Conservation (phyloP, 78 protist genomes). For the Pelomyxa schiedti region DNA sequence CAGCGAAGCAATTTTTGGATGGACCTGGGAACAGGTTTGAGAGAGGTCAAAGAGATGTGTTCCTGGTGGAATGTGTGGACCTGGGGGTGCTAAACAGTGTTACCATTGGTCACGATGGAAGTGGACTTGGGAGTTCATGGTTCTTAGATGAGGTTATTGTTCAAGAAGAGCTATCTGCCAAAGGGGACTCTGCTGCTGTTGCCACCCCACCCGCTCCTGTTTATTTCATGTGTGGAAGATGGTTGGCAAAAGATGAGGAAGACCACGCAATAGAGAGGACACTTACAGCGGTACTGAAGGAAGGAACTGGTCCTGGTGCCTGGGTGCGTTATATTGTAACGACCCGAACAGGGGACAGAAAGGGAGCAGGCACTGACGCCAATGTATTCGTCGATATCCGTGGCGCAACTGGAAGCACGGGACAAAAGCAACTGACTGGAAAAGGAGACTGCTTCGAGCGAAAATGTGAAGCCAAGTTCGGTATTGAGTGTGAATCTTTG, state of each 20-base stretch:
- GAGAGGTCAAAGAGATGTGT: not conserved
- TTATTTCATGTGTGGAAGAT: not conserved
- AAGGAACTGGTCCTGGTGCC: not conserved
- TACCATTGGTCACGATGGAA: not conserved
- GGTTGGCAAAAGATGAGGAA: not conserved
- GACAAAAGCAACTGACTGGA: not conserved
- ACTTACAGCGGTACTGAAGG: too few relatives aligned
- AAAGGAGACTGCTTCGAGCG: not conserved
- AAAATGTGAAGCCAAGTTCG: not conserved
- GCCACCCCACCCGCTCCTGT: too few relatives aligned
- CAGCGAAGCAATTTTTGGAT: not conserved
- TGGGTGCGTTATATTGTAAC: not conserved
- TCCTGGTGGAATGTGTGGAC: not conserved
- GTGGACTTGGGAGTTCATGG: slow-evolving; percentile 3
- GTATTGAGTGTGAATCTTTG: not conserved
- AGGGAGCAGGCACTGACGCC: not conserved
- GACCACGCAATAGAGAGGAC: not conserved
- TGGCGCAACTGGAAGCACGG: not conserved
- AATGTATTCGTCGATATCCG: not conserved
- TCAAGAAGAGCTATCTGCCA: too few relatives aligned
- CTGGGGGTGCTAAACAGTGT: not conserved
- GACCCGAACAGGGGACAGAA: not conserved
- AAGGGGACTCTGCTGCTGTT: too few relatives aligned
- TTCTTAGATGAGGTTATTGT: not conserved
- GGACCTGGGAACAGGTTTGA: not conserved